Evolutionary conservation across 495 filamentous ascomycete genomes (phyloP), one percentile per base, ranked within the genome.

Genomic region (Talaromyces ruber): DNA sequence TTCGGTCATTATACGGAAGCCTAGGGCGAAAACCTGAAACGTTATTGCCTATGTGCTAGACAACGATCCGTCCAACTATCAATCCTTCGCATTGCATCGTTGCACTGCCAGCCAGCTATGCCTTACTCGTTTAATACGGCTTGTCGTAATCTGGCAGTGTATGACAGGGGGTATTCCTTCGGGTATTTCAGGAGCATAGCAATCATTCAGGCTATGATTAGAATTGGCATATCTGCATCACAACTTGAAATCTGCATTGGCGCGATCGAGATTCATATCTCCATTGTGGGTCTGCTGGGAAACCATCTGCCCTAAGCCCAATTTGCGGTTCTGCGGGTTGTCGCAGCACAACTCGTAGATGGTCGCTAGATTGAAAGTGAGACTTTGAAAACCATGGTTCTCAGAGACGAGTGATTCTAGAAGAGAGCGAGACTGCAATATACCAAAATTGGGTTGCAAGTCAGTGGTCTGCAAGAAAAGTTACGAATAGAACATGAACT

Each of bases 321-420:
- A 71, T 74, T 97, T 98, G 66, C 87, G 71, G 16, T 78, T 78
- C 54, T 79, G 74, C n/a, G 88, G 80, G 63, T 81, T 81, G 61
- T 98, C 93, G 2, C 88, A 90, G 66, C 89, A 93, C 5, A 98
- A 83, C 72, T 98, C 94, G 69, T 96, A 98, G 65, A 96, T 82
- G 0, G 94, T 97, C 16, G 85, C 82, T 7, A 98, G 76, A 69
- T 98, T 98, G 72, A 97, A 98, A 1, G 91, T 81, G 18, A 95
- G 70, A 8, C 88, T 88, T 51, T 85, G 82, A 64, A 92, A 95
- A 0, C 84, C 82, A 22, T 83, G 74, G 6, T 84, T 81, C 1
- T 75, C 66, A 6, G 83, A 80, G 7, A 91, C 72, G 22, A 93
- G 73, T 0, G 75, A 72, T 65, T 92, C 88, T 2, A 96, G 74